Conservation (phyloP, 805 yeast species). For the Hanseniaspora meyeri region DNA sequence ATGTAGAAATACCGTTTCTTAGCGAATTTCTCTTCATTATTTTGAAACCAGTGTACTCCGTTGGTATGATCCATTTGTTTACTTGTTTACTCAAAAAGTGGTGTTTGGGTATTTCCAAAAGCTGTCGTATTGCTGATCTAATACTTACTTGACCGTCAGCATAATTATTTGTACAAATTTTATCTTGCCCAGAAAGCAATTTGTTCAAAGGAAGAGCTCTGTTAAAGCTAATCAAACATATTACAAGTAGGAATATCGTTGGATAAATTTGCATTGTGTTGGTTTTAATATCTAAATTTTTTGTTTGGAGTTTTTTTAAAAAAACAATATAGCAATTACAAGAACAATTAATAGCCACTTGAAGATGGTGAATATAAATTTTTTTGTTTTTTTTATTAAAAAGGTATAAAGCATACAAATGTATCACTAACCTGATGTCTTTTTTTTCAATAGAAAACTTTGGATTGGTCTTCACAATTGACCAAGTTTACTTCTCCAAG, state of each 20-base stretch:
- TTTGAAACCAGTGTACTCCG: slow-evolving; percentile 42
- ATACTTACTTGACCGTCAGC: slow-evolving; percentile 16
- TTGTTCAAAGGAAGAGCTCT: not conserved
- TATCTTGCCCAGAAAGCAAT: slow-evolving; percentile 16
- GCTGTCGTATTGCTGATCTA: not conserved
- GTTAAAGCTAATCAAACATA: not conserved
- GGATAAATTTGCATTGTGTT: not conserved
- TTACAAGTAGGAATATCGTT: not conserved
- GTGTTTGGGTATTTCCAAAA: slow-evolving; percentile 20
- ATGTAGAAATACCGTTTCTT: slow-evolving; percentile 29
- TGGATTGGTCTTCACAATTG: too few relatives aligned
- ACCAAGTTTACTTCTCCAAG: too few relatives aligned
- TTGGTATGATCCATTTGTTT: not conserved
- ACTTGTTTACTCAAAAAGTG: not conserved
- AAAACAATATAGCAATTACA: not conserved
- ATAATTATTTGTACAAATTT: slow-evolving; percentile 19
- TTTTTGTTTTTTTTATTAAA: not conserved
- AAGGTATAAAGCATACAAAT: not conserved
- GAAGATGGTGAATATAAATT: not conserved
- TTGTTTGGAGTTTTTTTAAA: not conserved
- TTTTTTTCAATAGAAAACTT: too few relatives aligned
- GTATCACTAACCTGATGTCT: not conserved
- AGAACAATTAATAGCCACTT: not conserved
- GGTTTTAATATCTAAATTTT: too few relatives aligned
- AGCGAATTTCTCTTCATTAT: slow-evolving; percentile 38